Conservation (phyloP, 371 early-diverging fungal species). For the Apophysomyces variabilis region DNA sequence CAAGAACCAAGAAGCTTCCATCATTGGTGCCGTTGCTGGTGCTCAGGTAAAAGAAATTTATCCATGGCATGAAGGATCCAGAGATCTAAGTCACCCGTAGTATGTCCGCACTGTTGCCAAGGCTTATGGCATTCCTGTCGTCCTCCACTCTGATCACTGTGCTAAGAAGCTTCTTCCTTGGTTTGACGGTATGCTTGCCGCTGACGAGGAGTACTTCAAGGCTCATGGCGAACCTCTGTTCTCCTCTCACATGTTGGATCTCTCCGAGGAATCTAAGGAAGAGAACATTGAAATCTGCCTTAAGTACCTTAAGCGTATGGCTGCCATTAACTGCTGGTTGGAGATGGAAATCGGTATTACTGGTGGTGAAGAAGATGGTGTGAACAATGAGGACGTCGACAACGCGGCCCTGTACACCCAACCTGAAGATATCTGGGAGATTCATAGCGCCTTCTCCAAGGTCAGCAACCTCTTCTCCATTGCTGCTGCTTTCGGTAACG, state of each 20-base stretch:
- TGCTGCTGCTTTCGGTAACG: conserved; percentile 90
- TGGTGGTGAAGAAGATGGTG: conserved; percentile 96
- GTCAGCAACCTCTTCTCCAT: conserved; percentile 85
- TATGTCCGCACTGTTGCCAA: conserved; percentile 85
- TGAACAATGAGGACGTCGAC: conserved; percentile 89
- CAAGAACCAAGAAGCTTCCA: conserved; percentile 85
- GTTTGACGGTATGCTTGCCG: conserved; percentile 93
- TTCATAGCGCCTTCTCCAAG: conserved; percentile 79
- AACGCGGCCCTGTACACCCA: conserved; percentile 88
- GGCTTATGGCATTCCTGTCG: conserved; percentile 88
- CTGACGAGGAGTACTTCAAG: conserved; percentile 91
- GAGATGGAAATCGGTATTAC: conserved; percentile 97
- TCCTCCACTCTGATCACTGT: conserved; percentile 93
- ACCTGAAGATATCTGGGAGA: conserved; percentile 92
- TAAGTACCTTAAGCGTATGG: conserved; percentile 89
- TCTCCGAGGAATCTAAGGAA: conserved; percentile 88
- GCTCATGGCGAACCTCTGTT: conserved; percentile 90
- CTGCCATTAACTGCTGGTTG: conserved; percentile 78
- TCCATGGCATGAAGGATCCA: not conserved
- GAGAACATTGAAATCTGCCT: conserved; percentile 88
- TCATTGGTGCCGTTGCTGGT: conserved; percentile 89
- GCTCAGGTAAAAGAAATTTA: conserved; percentile 59
- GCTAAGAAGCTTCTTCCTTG: conserved; percentile 93
- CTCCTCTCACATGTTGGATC: conserved; percentile 95
- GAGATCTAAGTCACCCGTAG: conserved; percentile 5